phyloP scores from a whole-genome alignment of 176 grass and related monocot species.

The Elaeis guineensis region DNA sequence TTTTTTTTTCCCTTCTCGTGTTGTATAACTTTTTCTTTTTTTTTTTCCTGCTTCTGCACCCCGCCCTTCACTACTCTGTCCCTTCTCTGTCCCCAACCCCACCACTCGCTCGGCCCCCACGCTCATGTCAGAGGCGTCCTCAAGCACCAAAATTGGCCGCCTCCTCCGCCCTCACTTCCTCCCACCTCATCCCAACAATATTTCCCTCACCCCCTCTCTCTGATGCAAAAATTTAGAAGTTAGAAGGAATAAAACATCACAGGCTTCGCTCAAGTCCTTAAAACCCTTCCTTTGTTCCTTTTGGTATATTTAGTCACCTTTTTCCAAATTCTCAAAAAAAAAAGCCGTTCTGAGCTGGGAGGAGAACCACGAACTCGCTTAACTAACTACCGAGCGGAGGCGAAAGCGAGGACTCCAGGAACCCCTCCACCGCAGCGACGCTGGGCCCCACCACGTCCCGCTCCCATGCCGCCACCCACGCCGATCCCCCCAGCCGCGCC shows the following conservation, averaged over 20 bases:
- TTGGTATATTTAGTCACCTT: neutral
- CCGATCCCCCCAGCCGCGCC: constrained; percentile 21
- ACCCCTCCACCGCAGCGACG: constrained; percentile 36
- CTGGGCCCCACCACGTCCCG: constrained; percentile 42
- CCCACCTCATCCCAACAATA: constrained; percentile 19
- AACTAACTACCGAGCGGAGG: neutral
- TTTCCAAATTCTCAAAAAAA: too few relatives aligned
- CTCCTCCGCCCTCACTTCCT: neutral
- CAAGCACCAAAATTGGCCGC: constrained; percentile 33
- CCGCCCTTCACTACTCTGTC: too few relatives aligned
- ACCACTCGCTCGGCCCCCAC: constrained; percentile 24
- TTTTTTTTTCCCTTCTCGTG: too few relatives aligned
- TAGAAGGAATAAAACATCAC: too few relatives aligned
- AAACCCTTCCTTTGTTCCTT: neutral
- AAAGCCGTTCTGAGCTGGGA: too few relatives aligned
- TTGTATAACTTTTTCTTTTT: too few relatives aligned
- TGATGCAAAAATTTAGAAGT: constrained; percentile 4
- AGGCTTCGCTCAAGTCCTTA: neutral
- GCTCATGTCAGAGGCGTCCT: constrained; percentile 25
- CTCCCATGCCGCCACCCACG: constrained; percentile 35
- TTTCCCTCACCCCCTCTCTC: neutral
- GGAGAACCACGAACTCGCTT: too few relatives aligned
- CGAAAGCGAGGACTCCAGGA: constrained; percentile 22
- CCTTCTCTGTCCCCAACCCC: too few relatives aligned
- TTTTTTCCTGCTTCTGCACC: too few relatives aligned